These are phyloP conservation scores for Tritrichomonas foetus DNA, from an alignment of 208 protist species.

Conservation along the genomic window DNA sequence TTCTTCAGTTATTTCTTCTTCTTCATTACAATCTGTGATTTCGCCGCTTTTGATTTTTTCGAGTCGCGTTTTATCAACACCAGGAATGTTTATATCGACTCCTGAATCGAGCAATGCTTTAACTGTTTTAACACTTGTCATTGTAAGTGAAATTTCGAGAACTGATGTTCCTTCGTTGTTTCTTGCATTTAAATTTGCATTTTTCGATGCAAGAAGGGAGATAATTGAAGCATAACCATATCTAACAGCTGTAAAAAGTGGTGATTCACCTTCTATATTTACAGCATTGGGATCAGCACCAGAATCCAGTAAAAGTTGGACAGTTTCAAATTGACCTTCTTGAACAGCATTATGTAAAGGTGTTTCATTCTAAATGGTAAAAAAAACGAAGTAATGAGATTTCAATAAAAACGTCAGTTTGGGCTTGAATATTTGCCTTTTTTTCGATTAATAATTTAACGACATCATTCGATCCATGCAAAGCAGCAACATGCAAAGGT, in stretches of 20 bases:
- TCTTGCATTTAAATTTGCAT: background rate
- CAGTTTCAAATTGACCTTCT: background rate
- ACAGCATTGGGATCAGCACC: background rate
- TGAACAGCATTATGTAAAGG: conserved; percentile 6
- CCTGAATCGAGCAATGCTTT: too few relatives aligned
- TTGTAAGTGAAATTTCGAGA: too few relatives aligned
- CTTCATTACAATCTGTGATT: too few relatives aligned
- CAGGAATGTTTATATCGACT: too few relatives aligned
- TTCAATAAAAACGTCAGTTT: background rate
- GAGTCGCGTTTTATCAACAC: too few relatives aligned
- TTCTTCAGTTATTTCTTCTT: too few relatives aligned
- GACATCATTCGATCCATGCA: background rate
- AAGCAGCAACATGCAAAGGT: background rate
- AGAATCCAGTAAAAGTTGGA: background rate
- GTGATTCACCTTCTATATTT: conserved; percentile 37
- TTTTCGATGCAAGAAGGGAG: background rate
- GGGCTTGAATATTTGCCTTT: background rate
- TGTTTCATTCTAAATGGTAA: background rate
- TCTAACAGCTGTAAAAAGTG: background rate
- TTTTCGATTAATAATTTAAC: background rate
- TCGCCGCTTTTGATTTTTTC: too few relatives aligned
- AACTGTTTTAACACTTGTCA: too few relatives aligned
- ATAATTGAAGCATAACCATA: background rate
- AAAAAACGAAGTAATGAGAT: background rate
- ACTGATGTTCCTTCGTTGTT: background rate